Evolutionary conservation across 2,329 filamentous ascomycete species (phyloP).

Genomic region (Aspergillus melleus): DNA sequence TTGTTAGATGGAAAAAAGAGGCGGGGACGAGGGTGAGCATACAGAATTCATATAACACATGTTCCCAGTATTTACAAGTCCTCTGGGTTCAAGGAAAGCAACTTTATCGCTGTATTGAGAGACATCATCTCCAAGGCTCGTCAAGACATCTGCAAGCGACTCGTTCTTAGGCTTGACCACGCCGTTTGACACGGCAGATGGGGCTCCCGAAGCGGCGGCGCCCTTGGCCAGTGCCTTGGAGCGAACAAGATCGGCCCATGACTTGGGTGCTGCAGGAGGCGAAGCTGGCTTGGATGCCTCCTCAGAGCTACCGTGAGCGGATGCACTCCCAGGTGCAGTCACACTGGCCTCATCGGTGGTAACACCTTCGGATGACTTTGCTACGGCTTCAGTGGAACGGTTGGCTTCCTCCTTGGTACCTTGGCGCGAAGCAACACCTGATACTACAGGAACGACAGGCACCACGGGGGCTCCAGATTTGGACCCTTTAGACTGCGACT

Average conservation of each 20-base stretch:
- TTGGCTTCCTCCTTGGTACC: slow-evolving; percentile 35
- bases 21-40: slow-evolving; percentile 41
- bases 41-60: slow-evolving; percentile 99
- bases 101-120: slow-evolving; percentile 61
- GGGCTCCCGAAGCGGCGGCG: slow-evolving; percentile 28
- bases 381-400: slow-evolving; percentile 33
- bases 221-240: slow-evolving; percentile 43
- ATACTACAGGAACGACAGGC: slow-evolving; percentile 52
- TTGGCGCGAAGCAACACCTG: slow-evolving; percentile 38
- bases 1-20: slow-evolving; percentile 35
- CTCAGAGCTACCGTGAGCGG: slow-evolving; percentile 20
- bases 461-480: slow-evolving; percentile 44
- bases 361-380: slow-evolving; percentile 29
- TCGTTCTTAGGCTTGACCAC: slow-evolving; percentile 52
- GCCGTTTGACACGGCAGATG: slow-evolving; percentile 38
- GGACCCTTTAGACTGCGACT: slow-evolving; percentile 34
- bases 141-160: slow-evolving; percentile 75
- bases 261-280: slow-evolving; percentile 56
- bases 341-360: slow-evolving; percentile 10
- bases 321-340: not conserved
- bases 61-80: slow-evolving; percentile 94
- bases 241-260: slow-evolving; percentile 69
- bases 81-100: slow-evolving; percentile 85
- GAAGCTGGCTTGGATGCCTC: slow-evolving; percentile 41
- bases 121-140: slow-evolving; percentile 67